Conservation (phyloP, 805 yeast genomes). For the Yarrowia phangngaensis region DNA sequence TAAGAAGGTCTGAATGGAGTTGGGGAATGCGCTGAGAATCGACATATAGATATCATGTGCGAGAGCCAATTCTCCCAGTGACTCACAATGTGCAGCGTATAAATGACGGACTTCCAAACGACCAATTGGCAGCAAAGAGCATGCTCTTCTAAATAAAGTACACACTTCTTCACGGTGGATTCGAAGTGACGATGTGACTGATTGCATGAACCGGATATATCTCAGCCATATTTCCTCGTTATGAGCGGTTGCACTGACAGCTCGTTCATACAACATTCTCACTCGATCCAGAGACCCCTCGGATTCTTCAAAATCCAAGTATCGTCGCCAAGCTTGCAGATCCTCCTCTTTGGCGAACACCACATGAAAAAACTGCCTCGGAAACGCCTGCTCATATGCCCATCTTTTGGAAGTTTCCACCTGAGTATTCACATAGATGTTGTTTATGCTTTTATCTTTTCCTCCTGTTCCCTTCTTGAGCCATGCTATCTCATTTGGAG, state of each 20-base stretch:
- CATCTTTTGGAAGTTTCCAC: constrained; percentile 56
- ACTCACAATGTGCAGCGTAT: constrained; percentile 38
- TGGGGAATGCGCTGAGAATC: constrained; percentile 36
- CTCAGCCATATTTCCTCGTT: constrained; percentile 64
- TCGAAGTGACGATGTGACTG: constrained; percentile 32
- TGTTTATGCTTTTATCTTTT: constrained; percentile 16
- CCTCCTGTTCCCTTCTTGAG: constrained; percentile 24
- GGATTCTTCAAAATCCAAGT: constrained; percentile 52
- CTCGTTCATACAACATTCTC: constrained; percentile 61
- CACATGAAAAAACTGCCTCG: constrained; percentile 53
- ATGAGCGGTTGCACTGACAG: constrained; percentile 52
- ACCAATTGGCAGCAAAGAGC: constrained; percentile 38
- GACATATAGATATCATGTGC: constrained; percentile 35
- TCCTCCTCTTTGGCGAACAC: constrained; percentile 46
- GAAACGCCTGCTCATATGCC: constrained; percentile 58
- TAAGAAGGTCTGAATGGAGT: constrained; percentile 35
- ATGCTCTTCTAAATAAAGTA: constrained; percentile 51
- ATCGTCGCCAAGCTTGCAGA: constrained; percentile 55
- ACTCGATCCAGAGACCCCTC: constrained; percentile 38
- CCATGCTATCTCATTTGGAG: constrained; percentile 4
- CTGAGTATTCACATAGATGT: constrained; percentile 47
- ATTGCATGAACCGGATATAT: constrained; percentile 54
- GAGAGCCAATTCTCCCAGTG: constrained; percentile 32
- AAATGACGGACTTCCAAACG: constrained; percentile 35
- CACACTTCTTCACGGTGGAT: constrained; percentile 39